Conservation (phyloP, 2,329 filamentous ascomycete genomes). For the Fonsecaea multimorphosa region DNA sequence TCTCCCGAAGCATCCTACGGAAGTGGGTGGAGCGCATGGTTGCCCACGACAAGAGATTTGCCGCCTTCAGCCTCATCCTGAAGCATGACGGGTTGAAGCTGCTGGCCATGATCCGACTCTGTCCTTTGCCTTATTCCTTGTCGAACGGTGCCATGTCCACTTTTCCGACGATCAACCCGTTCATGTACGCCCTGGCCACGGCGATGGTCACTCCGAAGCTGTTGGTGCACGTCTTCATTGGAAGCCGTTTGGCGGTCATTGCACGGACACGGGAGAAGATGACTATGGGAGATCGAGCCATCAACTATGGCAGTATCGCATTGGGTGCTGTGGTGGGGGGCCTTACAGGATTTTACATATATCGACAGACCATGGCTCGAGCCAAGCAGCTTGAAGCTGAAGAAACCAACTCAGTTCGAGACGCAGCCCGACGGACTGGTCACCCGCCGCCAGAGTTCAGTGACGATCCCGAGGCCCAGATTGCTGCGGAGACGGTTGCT, state of each 20-base stretch:
- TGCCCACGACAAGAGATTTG: conserved; percentile 82
- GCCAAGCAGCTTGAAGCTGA: conserved; percentile 57
- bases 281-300: conserved; percentile 74
- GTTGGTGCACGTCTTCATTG: conserved; percentile 90
- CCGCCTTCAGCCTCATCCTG: conserved; percentile 84
- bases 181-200: conserved; percentile 80
- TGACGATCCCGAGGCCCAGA: conserved; percentile 49
- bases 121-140: conserved; percentile 88
- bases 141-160: conserved; percentile 95
- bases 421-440: conserved; percentile 43
- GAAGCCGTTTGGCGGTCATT: conserved; percentile 78
- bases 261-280: conserved; percentile 85
- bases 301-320: conserved; percentile 84
- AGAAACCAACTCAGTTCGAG: conserved; percentile 50
- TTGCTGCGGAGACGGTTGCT: conserved; percentile 49
- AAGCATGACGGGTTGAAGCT: conserved; percentile 89
- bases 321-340: conserved; percentile 74
- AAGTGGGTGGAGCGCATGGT: conserved; percentile 80
- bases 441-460: conserved; percentile 37
- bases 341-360: conserved; percentile 83
- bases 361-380: conserved; percentile 64
- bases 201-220: conserved; percentile 84
- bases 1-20: conserved; percentile 78
- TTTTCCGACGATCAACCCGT: conserved; percentile 81
- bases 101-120: conserved; percentile 88